phyloP scores from a whole-genome alignment of 2,329 filamentous ascomycete species.

The Hirsutella thompsonii region DNA sequence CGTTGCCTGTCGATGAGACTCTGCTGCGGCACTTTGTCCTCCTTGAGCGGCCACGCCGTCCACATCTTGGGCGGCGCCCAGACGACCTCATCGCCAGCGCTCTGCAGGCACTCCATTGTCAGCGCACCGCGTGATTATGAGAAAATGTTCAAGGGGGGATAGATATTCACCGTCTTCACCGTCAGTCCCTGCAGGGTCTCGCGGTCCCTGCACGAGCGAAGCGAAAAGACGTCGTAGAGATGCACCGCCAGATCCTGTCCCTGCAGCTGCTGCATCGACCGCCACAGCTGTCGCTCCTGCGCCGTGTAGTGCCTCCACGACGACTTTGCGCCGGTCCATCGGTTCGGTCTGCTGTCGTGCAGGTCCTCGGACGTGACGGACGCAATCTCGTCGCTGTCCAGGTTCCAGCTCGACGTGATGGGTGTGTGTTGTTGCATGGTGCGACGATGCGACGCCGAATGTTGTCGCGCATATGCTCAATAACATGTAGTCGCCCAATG shows the following conservation, averaged over 20 bases:
- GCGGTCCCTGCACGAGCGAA: conserved; percentile 24
- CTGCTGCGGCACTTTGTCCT: conserved; percentile 45
- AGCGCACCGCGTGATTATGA: conserved; percentile 6
- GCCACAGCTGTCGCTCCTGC: conserved; percentile 48
- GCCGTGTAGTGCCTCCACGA: conserved; percentile 55
- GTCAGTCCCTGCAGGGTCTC: conserved; percentile 8
- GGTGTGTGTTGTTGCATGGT: conserved; percentile 3
- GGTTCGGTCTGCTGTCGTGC: conserved; percentile 48
- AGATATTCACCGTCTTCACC: not conserved
- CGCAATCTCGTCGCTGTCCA: conserved; percentile 32
- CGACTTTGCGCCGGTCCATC: conserved; percentile 52
- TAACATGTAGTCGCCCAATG: too few relatives aligned
- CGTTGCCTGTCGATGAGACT: conserved; percentile 32
- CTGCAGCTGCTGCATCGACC: conserved; percentile 48
- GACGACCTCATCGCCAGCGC: conserved; percentile 12
- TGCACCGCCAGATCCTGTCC: conserved; percentile 61
- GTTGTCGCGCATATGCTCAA: too few relatives aligned
- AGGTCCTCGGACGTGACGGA: conserved; percentile 34
- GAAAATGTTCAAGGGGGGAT: not conserved
- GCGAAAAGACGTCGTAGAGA: conserved; percentile 63
- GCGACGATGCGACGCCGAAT: not conserved
- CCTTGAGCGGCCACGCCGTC: conserved; percentile 75
- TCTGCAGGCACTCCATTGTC: conserved; percentile 2
- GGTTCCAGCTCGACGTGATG: conserved; percentile 20
- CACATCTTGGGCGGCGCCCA: conserved; percentile 49